Base-by-base conservation (phyloP, 805 yeast genomes). In the Saturnispora gosingensis region DNA sequence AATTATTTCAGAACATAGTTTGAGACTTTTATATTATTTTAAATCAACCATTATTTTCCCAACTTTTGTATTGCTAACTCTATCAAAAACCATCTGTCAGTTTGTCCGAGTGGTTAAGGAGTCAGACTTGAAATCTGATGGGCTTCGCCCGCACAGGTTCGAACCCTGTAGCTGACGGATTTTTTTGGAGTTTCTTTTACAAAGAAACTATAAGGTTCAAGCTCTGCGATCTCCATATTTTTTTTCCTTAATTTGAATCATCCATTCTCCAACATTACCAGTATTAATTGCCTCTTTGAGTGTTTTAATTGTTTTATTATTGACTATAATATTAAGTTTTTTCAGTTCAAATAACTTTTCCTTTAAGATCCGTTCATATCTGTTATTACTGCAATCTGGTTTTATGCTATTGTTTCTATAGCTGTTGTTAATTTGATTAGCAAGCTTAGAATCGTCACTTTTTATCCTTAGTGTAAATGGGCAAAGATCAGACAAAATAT, bases 191-290 rank as follows among this genome's bases (percentile, higher is more conserved):
- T 34, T 34, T 42, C 1, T 42, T 30, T 47, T n/a, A n/a, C 10
- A 11, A 43, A 35, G n/a, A 10, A 28, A 13, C 13, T 3, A 47
- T 15, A 22, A 11, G 13, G 13, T 22, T 39, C 8, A 51, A 2
- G 61, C 60, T 32, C 65, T 50, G 34, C 66, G 54, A 48, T 67
- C 70, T 9, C 61, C 53, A 28, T 57, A 52, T 5, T 46, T 48
- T 48, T 58, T 60, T 48, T 65, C 66, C 43, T 61, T 66, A 25
- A 65, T 39, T 13, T 58, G 61, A 16, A 67, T 59, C 20, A 64
- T 25, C 50, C 53, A 61, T 51, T 67, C 68, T 51, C 65, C 58
- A 22, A 66, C 32, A 15, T 51, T 54, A 1, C 69, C 68, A 8
- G 56, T 48, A 22, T 46, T 53, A 11, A 62, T 50, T 4, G 69